Conservation (phyloP, 805 yeast species). For the Nadsonia fulvescens region DNA sequence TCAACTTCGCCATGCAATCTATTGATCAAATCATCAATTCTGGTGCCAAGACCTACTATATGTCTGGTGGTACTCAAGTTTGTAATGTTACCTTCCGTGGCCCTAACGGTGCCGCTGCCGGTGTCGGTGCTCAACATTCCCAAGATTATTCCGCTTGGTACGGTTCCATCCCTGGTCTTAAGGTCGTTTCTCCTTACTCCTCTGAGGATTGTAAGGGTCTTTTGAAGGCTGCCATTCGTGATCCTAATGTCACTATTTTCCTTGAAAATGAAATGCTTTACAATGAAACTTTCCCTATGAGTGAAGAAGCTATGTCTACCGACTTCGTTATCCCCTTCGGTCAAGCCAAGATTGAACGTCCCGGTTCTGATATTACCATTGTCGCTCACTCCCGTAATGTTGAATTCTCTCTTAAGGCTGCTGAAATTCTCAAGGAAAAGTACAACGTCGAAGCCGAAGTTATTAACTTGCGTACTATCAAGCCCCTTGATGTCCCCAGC, state of each 20-base stretch:
- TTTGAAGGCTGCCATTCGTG: slow-evolving; percentile 90
- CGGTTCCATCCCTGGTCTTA: slow-evolving; percentile 94
- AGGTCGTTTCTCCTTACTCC: slow-evolving; percentile 88
- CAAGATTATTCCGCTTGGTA: slow-evolving; percentile 97
- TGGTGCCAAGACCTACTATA: slow-evolving; percentile 95
- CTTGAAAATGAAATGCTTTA: slow-evolving; percentile 91
- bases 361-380: slow-evolving; percentile 78
- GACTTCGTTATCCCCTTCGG: slow-evolving; percentile 90
- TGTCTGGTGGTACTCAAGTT: slow-evolving; percentile 98
- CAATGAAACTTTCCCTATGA: slow-evolving; percentile 77
- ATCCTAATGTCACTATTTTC: slow-evolving; percentile 93
- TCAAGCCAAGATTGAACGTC: slow-evolving; percentile 86
- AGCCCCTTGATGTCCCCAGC: slow-evolving; percentile 84
- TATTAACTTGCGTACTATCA: slow-evolving; percentile 86
- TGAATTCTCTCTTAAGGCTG: slow-evolving; percentile 72
- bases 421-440: slow-evolving; percentile 66
- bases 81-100: slow-evolving; percentile 97
- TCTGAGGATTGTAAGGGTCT: slow-evolving; percentile 94
- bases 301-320: slow-evolving; percentile 74
- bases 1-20: slow-evolving; percentile 99
- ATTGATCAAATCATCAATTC: slow-evolving; percentile 97
- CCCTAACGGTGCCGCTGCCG: slow-evolving; percentile 99
- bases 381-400: slow-evolving; percentile 89
- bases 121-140: slow-evolving; percentile 99
- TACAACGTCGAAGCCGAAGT: slow-evolving; percentile 86